Base-by-base conservation (phyloP, 2,329 filamentous ascomycete genomes). In the Bimuria novae-zelandiae region DNA sequence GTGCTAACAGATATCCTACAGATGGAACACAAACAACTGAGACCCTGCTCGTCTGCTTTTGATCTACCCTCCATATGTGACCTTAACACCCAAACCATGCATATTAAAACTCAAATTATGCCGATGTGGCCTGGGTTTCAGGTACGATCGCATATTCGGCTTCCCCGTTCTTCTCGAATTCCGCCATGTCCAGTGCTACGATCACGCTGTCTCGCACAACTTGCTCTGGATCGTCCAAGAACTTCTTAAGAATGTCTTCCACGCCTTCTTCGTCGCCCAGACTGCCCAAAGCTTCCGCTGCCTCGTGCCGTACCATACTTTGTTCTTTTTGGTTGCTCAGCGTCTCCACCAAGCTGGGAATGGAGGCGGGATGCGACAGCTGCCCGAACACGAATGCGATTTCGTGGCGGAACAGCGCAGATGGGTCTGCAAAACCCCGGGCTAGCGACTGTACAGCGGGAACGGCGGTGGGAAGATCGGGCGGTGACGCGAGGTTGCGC, bases 371-470 rank as follows among this genome's bases (percentile, higher is more conserved):
- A 70, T 99, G 94, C 50, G 89, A 92, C 47, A 99, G 82, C 75
- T 99, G 94, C 50, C 94, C 94, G 64, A 99, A 99, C 12, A 99
- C 94, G 72, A 99, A 99, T 12, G 94, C 94, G 61, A 99, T 92
- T 73, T 99, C 94, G 77, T 99, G 94, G 62, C 94, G 88, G 82
- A 99, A 97, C 7, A 99, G 85, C 4, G 92, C 92, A 43, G 92
- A 97, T 16, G 86, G 81, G 72, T 99, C 94, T 27, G 81, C 80
- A 64, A 99, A 87, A 14, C 94, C 94, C 69, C 87, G 88, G 40
- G 94, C 91, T 41, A 99, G 84, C 10, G 92, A 90, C 39, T 88
- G 83, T 48, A 99, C 84, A 16, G 94, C 93, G n/a, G 90, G 88
- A 14, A 91, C 84, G 6, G 93, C 92, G 1, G 92, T 96, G 1